Evolutionary conservation across 169 alveolate genomes (phyloP), one percentile per base, ranked within the genome.

Genomic region (Condylostoma magnum): DNA sequence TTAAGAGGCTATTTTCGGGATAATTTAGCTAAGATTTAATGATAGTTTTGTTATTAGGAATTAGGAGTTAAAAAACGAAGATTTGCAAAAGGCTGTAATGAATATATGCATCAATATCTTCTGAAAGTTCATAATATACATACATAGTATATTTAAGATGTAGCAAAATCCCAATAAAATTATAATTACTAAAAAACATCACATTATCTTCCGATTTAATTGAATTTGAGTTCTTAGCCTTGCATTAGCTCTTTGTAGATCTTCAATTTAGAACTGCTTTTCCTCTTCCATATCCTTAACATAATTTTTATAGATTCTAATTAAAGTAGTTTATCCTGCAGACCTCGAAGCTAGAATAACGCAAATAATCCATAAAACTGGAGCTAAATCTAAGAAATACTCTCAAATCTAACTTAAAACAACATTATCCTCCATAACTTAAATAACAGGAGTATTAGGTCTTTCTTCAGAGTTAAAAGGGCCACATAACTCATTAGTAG

Each of bases 331-430:
- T 25, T 8, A 38, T 20, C 36, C 36, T 38, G 43, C 18, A 12
- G 20, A 38, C 43, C 31, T 33, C 6, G 71, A 20, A n/a, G 43
- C 2, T 6, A n/a, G 1, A 41, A 60, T 10, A 15, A 60, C 36
- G 18, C 22, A 10, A 18, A 60, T 15, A n/a, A 33, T 55, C 71
- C 71, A 60, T 52, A 60, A 60, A 41, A 60, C 52, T 18, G 71
- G 71, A 22, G 71, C 15, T 31, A 38, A 60, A 22, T 38, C 57
- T 15, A 60, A 34, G 15, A 34, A 8, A 31, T 60, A 60, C 2
- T 8, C 18, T 55, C 71, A 60, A 33, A 60, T 1, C 20, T 12
- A 25, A 8, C 34, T 12, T 18, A 60, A 20, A 2, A 60, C 52
- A 4, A 4, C n/a, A 1, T 18, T 60, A 41, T 60, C 33, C n/a